Conservation (phyloP, 768 basidiomycete species). For the Amyloporia xantha region DNA sequence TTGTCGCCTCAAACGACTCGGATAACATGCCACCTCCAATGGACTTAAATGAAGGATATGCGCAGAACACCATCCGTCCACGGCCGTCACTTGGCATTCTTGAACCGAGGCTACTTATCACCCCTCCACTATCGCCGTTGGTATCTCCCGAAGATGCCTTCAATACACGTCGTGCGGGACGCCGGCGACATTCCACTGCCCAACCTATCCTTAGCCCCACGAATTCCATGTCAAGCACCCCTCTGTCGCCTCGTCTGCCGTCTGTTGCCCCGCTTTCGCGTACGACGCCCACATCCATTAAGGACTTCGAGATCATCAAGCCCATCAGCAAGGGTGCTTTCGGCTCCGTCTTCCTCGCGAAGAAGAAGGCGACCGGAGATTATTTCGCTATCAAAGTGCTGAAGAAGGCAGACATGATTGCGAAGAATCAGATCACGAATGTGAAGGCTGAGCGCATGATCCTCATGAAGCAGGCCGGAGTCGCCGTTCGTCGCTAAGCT, state of each 20-base stretch:
- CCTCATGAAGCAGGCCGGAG: conserved; percentile 97
- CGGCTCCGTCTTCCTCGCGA: conserved; percentile 95
- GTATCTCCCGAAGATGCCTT: conserved; percentile 47
- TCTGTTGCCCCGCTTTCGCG: conserved; percentile 72
- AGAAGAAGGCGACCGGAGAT: conserved; percentile 97
- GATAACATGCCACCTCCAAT: conserved; percentile 60
- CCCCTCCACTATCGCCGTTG: conserved; percentile 65
- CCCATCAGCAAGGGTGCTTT: conserved; percentile 99
- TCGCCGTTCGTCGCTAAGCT: conserved; percentile 97
- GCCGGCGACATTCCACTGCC: conserved; percentile 53
- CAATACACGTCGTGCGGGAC: conserved; percentile 48
- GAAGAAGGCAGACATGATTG: conserved; percentile 99
- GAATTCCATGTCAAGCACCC: conserved; percentile 30
- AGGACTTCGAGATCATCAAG: conserved; percentile 99
- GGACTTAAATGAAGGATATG: conserved; percentile 50
- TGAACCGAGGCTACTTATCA: conserved; percentile 59
- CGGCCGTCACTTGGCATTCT: conserved; percentile 63
- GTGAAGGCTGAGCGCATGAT: conserved; percentile 99
- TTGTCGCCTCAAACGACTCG: conserved; percentile 60
- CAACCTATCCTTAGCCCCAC: conserved; percentile 58
- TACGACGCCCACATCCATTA: conserved; percentile 86
- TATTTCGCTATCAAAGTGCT: conserved; percentile 99
- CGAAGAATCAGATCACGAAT: conserved; percentile 99
- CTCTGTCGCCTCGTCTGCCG: conserved; percentile 83
- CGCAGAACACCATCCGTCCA: conserved; percentile 44